These are phyloP conservation scores for Polysphondylium violaceum DNA, from an alignment of 78 protist species.

Conservation along the genomic window DNA sequence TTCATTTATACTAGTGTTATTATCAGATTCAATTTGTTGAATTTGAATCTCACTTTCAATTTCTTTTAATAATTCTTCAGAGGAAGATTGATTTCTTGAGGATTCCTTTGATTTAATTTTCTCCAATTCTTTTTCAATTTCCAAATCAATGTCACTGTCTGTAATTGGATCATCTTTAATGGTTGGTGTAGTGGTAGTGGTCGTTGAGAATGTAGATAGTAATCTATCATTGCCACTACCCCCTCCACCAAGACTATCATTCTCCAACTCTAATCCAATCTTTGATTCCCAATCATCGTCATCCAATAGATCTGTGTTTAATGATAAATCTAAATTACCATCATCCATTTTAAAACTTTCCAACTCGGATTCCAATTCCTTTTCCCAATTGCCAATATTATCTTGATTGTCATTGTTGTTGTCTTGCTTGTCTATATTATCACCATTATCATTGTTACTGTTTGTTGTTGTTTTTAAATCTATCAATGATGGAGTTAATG, in stretches of 20 bases:
- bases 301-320: constrained; percentile 28
- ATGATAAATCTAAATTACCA: constrained; percentile 1
- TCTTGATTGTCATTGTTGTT: background rate
- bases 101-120: background rate
- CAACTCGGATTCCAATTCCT: constrained; percentile 35
- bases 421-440: background rate
- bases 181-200: background rate
- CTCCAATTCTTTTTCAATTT: constrained; percentile 34
- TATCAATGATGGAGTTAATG: background rate
- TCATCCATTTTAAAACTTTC: constrained; percentile 16
- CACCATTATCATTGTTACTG: background rate
- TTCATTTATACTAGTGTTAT: constrained; percentile 5
- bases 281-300: constrained; percentile 52
- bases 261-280: constrained; percentile 13
- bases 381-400: constrained; percentile 67
- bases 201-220: background rate
- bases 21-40: background rate
- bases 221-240: background rate
- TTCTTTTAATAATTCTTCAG: constrained; percentile 30
- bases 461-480: background rate
- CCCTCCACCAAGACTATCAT: no score
- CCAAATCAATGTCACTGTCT: constrained; percentile 37
- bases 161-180: constrained; percentile 15
- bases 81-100: background rate
- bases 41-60: constrained; percentile 28